Percentiles rank a stretch among this genome's conserved stretches.
Evolutionary conservation across 2,329 filamentous ascomycete species (phyloP).

Genomic region (Ophioceras dolichostomum): DNA sequence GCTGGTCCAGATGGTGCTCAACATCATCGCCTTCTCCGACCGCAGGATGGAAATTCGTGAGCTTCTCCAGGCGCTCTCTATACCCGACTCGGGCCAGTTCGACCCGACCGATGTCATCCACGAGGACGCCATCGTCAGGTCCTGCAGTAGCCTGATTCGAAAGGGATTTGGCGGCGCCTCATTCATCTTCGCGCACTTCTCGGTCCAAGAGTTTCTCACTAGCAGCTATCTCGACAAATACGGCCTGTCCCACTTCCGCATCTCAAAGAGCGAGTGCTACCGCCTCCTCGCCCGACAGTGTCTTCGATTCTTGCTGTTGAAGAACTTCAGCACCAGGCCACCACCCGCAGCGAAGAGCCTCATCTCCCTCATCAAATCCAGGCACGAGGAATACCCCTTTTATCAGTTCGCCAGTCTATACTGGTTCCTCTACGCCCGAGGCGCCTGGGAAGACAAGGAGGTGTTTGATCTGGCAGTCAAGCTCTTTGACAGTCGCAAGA

Average conservation of each 20-base stretch:
- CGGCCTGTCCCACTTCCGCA: background rate
- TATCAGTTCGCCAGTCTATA: background rate
- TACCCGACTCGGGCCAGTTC: background rate
- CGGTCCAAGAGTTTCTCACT: background rate
- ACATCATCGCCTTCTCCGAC: background rate
- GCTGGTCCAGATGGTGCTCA: background rate
- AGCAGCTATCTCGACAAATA: background rate
- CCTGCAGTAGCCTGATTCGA: background rate
- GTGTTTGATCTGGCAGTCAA: background rate
- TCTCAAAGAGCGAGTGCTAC: background rate
- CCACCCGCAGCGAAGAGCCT: background rate
- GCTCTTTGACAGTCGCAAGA: background rate
- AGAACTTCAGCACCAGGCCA: background rate
- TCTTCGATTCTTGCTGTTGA: background rate
- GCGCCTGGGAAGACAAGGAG: background rate
- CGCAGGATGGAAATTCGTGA: background rate
- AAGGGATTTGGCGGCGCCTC: background rate
- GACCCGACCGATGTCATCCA: background rate
- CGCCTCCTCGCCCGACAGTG: background rate
- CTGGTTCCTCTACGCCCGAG: background rate
- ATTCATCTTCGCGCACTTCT: background rate
- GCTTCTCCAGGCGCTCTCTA: background rate
- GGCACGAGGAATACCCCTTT: background rate
- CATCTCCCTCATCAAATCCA: background rate
- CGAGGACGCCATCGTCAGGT: background rate